Evolutionary conservation across 176 grass and related monocot species (phyloP), one percentile per base, ranked within the genome.

Genomic region (Musa troglodytarum): DNA sequence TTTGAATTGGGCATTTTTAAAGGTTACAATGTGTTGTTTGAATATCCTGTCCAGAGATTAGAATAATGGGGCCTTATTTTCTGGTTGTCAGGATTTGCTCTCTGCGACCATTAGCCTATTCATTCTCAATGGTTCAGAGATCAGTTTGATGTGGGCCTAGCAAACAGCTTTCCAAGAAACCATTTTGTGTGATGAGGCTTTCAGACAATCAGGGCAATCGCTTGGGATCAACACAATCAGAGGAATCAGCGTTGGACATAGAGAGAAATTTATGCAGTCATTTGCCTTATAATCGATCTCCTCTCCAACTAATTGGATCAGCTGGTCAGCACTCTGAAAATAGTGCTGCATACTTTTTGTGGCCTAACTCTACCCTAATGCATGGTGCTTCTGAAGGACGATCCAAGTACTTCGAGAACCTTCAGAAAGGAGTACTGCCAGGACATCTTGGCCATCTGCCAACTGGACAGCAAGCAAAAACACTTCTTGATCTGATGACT

Each of bases 351-450:
- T 96, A 96, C 34, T 85, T 96, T 96, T 77, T 89, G 85, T 96
- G 92, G 92, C 92, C 92, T 3, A 82, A 82, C 11, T 96, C 92
- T 12, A 92, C 88, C 82, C 84, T 96, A 67, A 83, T 86, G 53
- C 87, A 86, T 61, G 90, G 92, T 57, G 85, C 86, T 7, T 89
- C 87, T 0, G 92, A 96, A 78, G 92, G 92, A 13, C 92, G 92
- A 28, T 89, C 92, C 61, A 96, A 96, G 79, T 96, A 96, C 76
- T 96, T 96, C 55, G 92, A 85, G 17, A 96, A 96, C 79, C 92
- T 96, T 79, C 87, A 89, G 63, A 96, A 96, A 80, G 92, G 92
- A 69, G 80, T 92, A 20, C 77, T 96, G 69, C 89, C 92, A 5
- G 81, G 86, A 66, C 85, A 90, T 82, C 80, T 80, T 70, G 89